Base-by-base conservation (phyloP, 2,329 filamentous ascomycete species). In the Macroventuria anomochaeta region DNA sequence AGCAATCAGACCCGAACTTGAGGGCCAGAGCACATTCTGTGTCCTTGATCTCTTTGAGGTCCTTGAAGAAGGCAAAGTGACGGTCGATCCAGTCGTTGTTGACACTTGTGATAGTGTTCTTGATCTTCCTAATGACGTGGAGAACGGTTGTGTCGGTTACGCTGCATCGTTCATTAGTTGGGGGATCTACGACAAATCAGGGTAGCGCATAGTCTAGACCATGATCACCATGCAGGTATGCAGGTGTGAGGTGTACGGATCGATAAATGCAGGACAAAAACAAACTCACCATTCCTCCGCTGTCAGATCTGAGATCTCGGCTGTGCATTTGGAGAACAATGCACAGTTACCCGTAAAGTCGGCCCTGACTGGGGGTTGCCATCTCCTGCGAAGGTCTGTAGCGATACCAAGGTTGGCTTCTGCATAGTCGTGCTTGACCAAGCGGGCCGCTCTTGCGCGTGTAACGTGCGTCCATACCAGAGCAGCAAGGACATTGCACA, bases 381-480 rank as follows among this genome's bases (percentile, higher is more conserved):
- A 62, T 17, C 68, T 59, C 46, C 55, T 63, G 36, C 71, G 69
- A 29, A 68, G 28, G 29, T 74, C 68, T 7, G 65, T 69, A 13
- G 70, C 67, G 25, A 73, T 68, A 3, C 66, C 70, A 25, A 69
- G 52, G 15, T 61, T 69, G 2, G 69, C 69, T 34, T 65, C 49
- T 13, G 62, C 54, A 34, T 66, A 38, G 3, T 57, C 58, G 34
- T 53, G 57, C n/a, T 59, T 36, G 13, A 46, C 36, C 32, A 70
- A 41, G 37, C 67, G 62, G 4, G 40, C 33, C 33, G 62, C 64
- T 58, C 71, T 63, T 39, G 71, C 70, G 15, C 71, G 66, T 36
- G 70, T 73, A 28, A 71, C 61, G 33, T 73, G 68, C n/a, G 69
- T 71, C 71, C 71, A 74, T 11, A 72, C 61, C 25, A 74, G 46